A percentile compares a stretch with the other conserved stretches of the same genome.
Conservation (phyloP, 1,284 basidiomycete species). For the Thecaphora frezii region DNA sequence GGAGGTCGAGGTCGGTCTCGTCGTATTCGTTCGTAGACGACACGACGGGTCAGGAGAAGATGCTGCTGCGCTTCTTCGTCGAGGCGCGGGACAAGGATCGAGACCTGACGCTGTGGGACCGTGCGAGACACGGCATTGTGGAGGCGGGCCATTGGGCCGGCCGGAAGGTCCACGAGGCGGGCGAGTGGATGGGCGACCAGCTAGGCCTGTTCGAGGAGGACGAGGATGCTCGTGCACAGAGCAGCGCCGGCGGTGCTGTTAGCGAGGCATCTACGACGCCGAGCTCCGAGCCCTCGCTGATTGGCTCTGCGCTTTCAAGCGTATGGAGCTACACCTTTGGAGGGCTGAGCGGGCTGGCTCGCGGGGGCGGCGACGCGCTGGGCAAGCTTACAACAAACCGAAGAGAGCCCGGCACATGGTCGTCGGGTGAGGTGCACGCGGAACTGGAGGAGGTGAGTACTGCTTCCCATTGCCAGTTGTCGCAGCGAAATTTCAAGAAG, state of each 20-base stretch:
- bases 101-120: conserved; percentile 39
- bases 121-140: conserved; percentile 22
- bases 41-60: conserved; percentile 35
- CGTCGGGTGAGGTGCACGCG: conserved; percentile 45
- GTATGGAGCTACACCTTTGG: conserved; percentile 25
- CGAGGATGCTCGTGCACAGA: not conserved
- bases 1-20: conserved; percentile 36
- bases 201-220: conserved; percentile 14
- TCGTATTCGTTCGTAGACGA: conserved; percentile 30
- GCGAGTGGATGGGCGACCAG: conserved; percentile 33
- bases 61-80: conserved; percentile 48
- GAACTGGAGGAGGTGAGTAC: conserved; percentile 36
- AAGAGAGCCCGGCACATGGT: conserved; percentile 42
- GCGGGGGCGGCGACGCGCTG: conserved; percentile 20
- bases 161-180: conserved; percentile 30
- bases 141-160: conserved; percentile 38
- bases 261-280: no score
- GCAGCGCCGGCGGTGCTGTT: no score
- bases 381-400: conserved; percentile 1
- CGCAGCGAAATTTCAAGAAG: no score
- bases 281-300: not conserved
- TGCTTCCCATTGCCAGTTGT: no score
- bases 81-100: conserved; percentile 45
- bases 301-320: conserved; percentile 2
- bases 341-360: conserved; percentile 17